Evolutionary conservation across 2,329 filamentous ascomycete genomes (phyloP).

Genomic region (Fusarium poae): DNA sequence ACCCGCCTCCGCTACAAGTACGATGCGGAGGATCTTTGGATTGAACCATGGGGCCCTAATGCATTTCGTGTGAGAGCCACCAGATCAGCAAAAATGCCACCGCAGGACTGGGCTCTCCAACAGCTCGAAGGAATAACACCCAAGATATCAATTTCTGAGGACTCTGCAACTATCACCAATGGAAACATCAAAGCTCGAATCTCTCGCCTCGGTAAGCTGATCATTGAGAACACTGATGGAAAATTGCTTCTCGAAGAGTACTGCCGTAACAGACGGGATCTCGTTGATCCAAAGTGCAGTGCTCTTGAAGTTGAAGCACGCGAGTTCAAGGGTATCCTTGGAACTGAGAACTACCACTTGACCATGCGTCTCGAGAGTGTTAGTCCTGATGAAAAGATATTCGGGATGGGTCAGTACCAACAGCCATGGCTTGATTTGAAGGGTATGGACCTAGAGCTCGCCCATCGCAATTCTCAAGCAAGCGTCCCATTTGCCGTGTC

Average conservation of each 20-base stretch:
- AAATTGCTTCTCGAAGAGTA: constrained; percentile 52
- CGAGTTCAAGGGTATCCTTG: constrained; percentile 67
- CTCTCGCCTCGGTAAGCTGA: constrained; percentile 49
- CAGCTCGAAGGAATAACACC: constrained; percentile 2
- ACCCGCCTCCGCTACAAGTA: constrained; percentile 21
- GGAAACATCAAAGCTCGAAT: constrained; percentile 51
- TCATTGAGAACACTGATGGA: constrained; percentile 47
- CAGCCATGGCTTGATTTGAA: constrained; percentile 74
- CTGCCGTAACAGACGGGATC: constrained; percentile 49
- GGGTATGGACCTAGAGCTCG: constrained; percentile 72
- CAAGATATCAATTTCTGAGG: constrained; percentile 1
- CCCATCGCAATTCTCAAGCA: constrained; percentile 75
- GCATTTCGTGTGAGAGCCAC: constrained; percentile 19
- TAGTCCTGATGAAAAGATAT: constrained; percentile 69
- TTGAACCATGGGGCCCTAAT: constrained; percentile 26
- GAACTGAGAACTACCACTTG: constrained; percentile 65
- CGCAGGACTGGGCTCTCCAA: constrained; percentile 23
- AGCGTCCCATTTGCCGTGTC: constrained; percentile 73
- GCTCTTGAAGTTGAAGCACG: constrained; percentile 68
- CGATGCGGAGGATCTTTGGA: constrained; percentile 21
- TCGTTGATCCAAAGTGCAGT: constrained; percentile 71
- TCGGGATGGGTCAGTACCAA: constrained; percentile 78
- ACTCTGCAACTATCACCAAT: constrained; percentile 37
- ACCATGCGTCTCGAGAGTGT: constrained; percentile 70
- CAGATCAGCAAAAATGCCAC: constrained; percentile 9